Evolutionary conservation across 345 rosid species (phyloP).

Genomic region (Camelina neglecta): DNA sequence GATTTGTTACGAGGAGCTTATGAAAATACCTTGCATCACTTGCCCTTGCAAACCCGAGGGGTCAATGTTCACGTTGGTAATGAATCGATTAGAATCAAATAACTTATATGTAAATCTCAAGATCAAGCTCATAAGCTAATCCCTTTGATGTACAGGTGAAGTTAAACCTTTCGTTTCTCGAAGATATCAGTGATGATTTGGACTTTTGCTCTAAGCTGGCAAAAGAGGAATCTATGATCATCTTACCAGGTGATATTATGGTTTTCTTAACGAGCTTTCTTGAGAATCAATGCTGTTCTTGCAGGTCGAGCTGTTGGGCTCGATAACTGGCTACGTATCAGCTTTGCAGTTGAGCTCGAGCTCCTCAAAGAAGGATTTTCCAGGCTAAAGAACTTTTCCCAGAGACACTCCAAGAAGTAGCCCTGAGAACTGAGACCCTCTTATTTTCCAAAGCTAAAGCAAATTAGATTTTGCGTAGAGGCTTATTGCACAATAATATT

Average conservation of each 20-base stretch:
- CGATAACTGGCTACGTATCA: constrained; percentile 66
- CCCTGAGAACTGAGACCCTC: constrained; percentile 6
- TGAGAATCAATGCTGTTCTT: constrained; percentile 3
- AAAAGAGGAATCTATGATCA: constrained; percentile 47
- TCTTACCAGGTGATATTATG: constrained; percentile 45
- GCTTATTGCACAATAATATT: constrained; percentile 4
- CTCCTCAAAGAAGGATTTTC: constrained; percentile 50
- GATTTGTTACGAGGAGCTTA: constrained; percentile 42
- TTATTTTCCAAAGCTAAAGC: background rate
- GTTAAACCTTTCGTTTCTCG: constrained; percentile 37
- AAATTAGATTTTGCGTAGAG: constrained; percentile 2
- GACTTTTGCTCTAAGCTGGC: constrained; percentile 53
- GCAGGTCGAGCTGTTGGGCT: constrained; percentile 62
- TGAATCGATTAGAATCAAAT: background rate
- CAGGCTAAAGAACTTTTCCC: constrained; percentile 30
- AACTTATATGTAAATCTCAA: background rate
- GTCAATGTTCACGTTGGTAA: constrained; percentile 50
- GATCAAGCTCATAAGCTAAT: background rate
- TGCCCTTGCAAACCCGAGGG: constrained; percentile 53
- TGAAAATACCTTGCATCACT: constrained; percentile 47
- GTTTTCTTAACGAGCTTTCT: background rate
- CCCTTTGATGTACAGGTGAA: constrained; percentile 41
- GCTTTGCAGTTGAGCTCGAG: constrained; percentile 58
- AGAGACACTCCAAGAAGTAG: constrained; percentile 38
- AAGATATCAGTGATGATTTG: constrained; percentile 49